Percentiles rank a stretch among this genome's conserved stretches.
These are phyloP conservation scores for Paraconiothyrium brasiliense DNA, from an alignment of 2,329 filamentous ascomycete genomes.

Conservation along the genomic window DNA sequence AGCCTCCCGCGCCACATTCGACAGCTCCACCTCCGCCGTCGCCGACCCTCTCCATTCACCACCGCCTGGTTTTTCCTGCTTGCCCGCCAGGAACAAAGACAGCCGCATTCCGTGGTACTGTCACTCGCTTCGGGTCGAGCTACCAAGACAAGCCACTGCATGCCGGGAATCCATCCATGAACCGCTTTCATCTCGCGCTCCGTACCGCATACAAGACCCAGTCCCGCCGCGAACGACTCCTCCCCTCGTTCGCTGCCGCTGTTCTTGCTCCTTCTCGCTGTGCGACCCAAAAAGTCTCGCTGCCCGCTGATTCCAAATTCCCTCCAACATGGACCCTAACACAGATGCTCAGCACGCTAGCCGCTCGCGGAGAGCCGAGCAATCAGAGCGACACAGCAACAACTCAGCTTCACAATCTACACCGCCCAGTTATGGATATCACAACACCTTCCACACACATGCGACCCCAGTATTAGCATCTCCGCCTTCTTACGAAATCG, in stretches of 20 bases:
- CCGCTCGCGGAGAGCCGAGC: constrained; percentile 26
- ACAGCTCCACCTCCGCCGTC: not conserved
- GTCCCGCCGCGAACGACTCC: constrained; percentile 10
- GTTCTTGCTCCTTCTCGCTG: not conserved
- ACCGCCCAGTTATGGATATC: constrained; percentile 51
- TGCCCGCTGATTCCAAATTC: not conserved
- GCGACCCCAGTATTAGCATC: constrained; percentile 35
- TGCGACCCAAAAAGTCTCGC: not conserved
- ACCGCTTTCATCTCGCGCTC: constrained; percentile 20
- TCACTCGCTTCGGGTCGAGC: constrained; percentile 14
- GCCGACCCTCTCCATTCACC: constrained; percentile 5
- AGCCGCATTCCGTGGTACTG: constrained; percentile 16
- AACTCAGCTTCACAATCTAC: constrained; percentile 25
- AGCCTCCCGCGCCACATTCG: constrained; percentile 8
- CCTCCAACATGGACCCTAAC: constrained; percentile 18
- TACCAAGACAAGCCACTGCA: constrained; percentile 13
- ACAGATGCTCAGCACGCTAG: constrained; percentile 12
- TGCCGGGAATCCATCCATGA: constrained; percentile 17
- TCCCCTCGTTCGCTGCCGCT: not conserved
- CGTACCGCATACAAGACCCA: constrained; percentile 16
- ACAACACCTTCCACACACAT: constrained; percentile 55
- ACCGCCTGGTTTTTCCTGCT: constrained; percentile 1
- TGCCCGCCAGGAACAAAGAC: constrained; percentile 13
- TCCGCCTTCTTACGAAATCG: constrained; percentile 46
- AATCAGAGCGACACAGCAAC: constrained; percentile 18